Evolutionary conservation across 495 filamentous ascomycete species (phyloP), one percentile per base, ranked within the genome.

Genomic region (Hypoxylon lenormandii): DNA sequence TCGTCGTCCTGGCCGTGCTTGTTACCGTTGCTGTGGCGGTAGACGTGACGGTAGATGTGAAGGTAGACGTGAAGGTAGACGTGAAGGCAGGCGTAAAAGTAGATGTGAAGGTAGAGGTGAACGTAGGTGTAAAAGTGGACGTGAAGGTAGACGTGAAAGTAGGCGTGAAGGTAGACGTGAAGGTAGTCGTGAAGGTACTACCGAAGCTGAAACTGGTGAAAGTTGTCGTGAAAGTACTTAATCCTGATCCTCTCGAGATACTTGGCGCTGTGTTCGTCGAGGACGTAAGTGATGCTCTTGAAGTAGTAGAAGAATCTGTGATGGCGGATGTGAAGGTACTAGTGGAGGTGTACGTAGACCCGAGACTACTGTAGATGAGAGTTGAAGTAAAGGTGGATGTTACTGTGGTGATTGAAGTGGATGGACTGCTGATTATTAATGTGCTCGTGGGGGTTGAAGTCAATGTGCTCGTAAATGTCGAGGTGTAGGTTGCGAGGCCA

Each of bases 31-130:
- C 6, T 8, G 30, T 28, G 26, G 26, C 3, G 3, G 26, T 28
- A 7, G 52, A 59, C 23, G 33, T 38, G 52, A 21, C 36, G 13
- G 49, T 42, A 46, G 23, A 28, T 21, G 54, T 58, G 21, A 54
- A 30, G 13, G 49, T 54, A 12, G 36, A 7, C 15, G n/a, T n/a
- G 26, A 45, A 58, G 18, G 13, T 26, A 12, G n/a, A n/a, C n/a
- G 47, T 50, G 10, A 42, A 42, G 12, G 58, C 53, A 1, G 26
- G 45, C n/a, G 57, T 57, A 26, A 30, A 55, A 47, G 43, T 48
- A 28, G n/a, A n/a, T n/a, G n/a, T 26, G 23, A 26, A 26, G 2
- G 47, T 37, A 42, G 21, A 38, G 21, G 53, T 56, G 26, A 52
- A 37, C 7, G 47, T 52, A 22, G 6, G 42, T 15, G n/a, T n/a